These are phyloP conservation scores for Claviceps purpurea DNA, from an alignment of 2,329 filamentous ascomycete genomes.

Conservation along the genomic window DNA sequence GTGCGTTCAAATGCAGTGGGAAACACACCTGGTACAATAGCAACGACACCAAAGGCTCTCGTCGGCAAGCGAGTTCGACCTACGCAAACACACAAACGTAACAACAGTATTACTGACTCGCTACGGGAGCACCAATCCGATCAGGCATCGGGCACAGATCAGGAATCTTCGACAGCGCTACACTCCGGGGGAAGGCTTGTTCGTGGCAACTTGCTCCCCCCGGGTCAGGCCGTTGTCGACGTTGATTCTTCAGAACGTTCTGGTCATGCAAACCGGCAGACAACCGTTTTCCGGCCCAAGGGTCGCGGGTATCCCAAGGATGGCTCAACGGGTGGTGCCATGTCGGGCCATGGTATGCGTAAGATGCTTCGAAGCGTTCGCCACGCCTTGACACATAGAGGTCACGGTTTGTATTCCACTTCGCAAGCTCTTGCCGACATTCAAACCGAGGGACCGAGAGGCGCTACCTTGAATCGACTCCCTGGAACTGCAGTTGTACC, in stretches of 20 bases:
- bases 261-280: slow-evolving; percentile 34
- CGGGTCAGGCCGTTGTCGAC: slow-evolving; percentile 69
- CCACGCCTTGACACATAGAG: slow-evolving; percentile 57
- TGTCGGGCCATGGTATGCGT: slow-evolving; percentile 65
- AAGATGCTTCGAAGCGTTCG: slow-evolving; percentile 78
- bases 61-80: slow-evolving; percentile 47
- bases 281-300: slow-evolving; percentile 35
- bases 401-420: slow-evolving; percentile 28
- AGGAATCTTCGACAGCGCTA: slow-evolving; percentile 46
- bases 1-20: slow-evolving; percentile 37
- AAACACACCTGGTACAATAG: slow-evolving; percentile 35
- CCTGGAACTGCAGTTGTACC: slow-evolving; percentile 49
- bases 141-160: slow-evolving; percentile 36
- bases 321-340: slow-evolving; percentile 39
- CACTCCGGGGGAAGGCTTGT: slow-evolving; percentile 75
- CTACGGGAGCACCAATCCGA: slow-evolving; percentile 52
- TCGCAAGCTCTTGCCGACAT: slow-evolving; percentile 35
- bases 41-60: slow-evolving; percentile 43
- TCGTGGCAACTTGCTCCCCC: slow-evolving; percentile 71
- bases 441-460: slow-evolving; percentile 34
- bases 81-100: slow-evolving; percentile 58
- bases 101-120: slow-evolving; percentile 78
- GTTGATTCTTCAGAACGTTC: slow-evolving; percentile 39
- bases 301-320: slow-evolving; percentile 28
- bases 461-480: slow-evolving; percentile 42